Conservation (phyloP, 768 basidiomycete species). For the Pleurotus ostreatus region DNA sequence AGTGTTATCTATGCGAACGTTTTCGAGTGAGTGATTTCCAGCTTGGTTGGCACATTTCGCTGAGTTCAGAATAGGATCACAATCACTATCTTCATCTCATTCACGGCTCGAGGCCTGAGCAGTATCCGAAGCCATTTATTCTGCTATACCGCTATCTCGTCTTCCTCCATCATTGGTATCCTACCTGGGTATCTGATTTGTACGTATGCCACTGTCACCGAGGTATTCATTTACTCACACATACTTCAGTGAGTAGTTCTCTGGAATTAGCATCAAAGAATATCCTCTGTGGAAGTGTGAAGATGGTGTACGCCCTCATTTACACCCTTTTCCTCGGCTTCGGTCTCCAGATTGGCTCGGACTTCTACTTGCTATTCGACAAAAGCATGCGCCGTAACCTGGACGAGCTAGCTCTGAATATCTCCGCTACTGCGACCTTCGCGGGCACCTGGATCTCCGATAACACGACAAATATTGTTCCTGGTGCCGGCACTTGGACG, state of each 20-base stretch:
- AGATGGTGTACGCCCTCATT: constrained; percentile 87
- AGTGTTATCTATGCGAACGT: constrained; percentile 85
- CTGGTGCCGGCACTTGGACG: constrained; percentile 59
- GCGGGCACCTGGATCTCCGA: constrained; percentile 69
- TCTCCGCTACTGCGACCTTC: constrained; percentile 46
- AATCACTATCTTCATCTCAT: constrained; percentile 77
- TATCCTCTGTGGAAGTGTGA: constrained; percentile 79
- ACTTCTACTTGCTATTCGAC: constrained; percentile 74
- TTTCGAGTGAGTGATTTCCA: constrained; percentile 64
- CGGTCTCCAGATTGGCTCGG: constrained; percentile 80
- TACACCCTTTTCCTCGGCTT: constrained; percentile 85
- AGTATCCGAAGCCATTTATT: constrained; percentile 75
- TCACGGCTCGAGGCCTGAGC: constrained; percentile 76
- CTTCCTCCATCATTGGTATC: constrained; percentile 82
- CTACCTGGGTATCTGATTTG: constrained; percentile 86
- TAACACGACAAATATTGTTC: constrained; percentile 40
- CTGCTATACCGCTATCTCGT: constrained; percentile 91
- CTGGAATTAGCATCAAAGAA: constrained; percentile 84
- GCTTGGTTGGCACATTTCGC: neutral
- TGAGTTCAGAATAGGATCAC: constrained; percentile 56
- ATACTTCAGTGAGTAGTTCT: constrained; percentile 62
- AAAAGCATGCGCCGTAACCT: constrained; percentile 48
- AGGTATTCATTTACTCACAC: neutral
- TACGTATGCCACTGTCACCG: constrained; percentile 28
- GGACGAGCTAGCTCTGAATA: constrained; percentile 45